phyloP scores from a whole-genome alignment of 805 yeast genomes.

The Zygoascus biomembranicola region DNA sequence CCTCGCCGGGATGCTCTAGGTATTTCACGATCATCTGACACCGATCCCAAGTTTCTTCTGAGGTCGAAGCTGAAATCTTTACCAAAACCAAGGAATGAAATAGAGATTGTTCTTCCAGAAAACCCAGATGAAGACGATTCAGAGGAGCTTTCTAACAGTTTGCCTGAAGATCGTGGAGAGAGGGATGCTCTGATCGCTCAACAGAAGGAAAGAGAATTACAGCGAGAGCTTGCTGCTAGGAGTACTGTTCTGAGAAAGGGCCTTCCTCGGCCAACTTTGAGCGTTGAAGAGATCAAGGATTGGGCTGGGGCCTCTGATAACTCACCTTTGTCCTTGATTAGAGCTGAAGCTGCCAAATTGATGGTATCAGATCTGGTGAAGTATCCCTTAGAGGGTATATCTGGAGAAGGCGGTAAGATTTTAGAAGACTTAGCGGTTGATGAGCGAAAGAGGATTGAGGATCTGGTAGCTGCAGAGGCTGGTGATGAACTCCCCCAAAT shows the following conservation, averaged over 20 bases:
- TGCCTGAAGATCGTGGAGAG: slow-evolving; percentile 9
- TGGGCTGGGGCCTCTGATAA: slow-evolving; percentile 5
- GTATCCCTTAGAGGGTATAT: slow-evolving; percentile 14
- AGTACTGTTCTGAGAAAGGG: slow-evolving; percentile 42
- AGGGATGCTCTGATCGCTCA: slow-evolving; percentile 13
- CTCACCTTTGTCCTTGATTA: slow-evolving; percentile 8
- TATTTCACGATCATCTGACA: neutral
- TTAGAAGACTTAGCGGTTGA: neutral
- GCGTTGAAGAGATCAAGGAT: neutral
- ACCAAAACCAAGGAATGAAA: slow-evolving; percentile 35
- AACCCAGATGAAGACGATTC: slow-evolving; percentile 14
- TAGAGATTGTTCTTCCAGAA: slow-evolving; percentile 31
- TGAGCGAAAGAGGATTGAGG: slow-evolving; percentile 5
- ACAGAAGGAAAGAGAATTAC: slow-evolving; percentile 14
- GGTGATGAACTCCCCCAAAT: slow-evolving; percentile 8
- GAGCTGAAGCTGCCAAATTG: slow-evolving; percentile 18
- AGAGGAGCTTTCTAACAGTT: slow-evolving; percentile 10
- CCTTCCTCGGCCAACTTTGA: slow-evolving; percentile 26
- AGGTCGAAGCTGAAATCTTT: slow-evolving; percentile 17
- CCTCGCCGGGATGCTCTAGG: slow-evolving; percentile 7
- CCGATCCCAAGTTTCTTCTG: slow-evolving; percentile 3
- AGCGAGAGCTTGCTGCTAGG: slow-evolving; percentile 29
- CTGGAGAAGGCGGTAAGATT: neutral
- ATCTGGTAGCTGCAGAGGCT: slow-evolving; percentile 11
- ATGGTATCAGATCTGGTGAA: slow-evolving; percentile 23